phyloP scores from a whole-genome alignment of 768 basidiomycete species.

The Podaxis sp. region DNA sequence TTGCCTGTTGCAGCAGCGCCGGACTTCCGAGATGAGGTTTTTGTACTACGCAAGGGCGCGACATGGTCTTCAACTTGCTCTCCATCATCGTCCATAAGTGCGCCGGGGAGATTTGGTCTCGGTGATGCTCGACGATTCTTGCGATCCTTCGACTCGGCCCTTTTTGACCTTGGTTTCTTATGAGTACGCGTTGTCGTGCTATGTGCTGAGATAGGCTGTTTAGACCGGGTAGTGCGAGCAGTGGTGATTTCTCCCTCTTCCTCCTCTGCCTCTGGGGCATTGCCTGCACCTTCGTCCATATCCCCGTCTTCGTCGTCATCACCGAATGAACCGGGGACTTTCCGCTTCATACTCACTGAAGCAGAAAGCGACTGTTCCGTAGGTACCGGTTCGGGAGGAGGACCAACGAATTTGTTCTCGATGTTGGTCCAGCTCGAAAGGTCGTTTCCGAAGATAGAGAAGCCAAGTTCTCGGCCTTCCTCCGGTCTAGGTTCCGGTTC shows the following conservation, averaged over 20 bases:
- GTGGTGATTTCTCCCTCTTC: background rate
- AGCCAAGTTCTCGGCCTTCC: constrained; percentile 23
- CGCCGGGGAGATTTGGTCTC: constrained; percentile 15
- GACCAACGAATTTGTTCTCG: constrained; percentile 9
- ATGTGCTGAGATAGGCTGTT: constrained; percentile 7
- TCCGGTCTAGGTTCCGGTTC: constrained; percentile 12
- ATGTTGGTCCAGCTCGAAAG: background rate
- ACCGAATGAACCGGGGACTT: constrained; percentile 44
- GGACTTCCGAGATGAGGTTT: constrained; percentile 24
- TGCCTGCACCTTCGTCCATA: constrained; percentile 27
- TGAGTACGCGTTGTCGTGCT: constrained; percentile 13
- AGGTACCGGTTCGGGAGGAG: constrained; percentile 3
- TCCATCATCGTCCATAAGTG: constrained; percentile 21
- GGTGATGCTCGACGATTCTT: background rate
- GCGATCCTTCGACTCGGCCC: constrained; percentile 10
- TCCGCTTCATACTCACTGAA: constrained; percentile 24
- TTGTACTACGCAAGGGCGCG: constrained; percentile 37
- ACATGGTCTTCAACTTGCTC: constrained; percentile 37
- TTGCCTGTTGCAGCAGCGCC: constrained; percentile 15
- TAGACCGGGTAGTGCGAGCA: background rate
- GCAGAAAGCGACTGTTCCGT: constrained; percentile 16
- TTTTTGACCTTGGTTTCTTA: constrained; percentile 9
- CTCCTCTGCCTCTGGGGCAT: background rate
- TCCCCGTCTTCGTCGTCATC: constrained; percentile 38
- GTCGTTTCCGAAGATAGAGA: constrained; percentile 28